Base-by-base conservation (phyloP, 371 early-diverging fungal species). In the Mycotypha africana region DNA sequence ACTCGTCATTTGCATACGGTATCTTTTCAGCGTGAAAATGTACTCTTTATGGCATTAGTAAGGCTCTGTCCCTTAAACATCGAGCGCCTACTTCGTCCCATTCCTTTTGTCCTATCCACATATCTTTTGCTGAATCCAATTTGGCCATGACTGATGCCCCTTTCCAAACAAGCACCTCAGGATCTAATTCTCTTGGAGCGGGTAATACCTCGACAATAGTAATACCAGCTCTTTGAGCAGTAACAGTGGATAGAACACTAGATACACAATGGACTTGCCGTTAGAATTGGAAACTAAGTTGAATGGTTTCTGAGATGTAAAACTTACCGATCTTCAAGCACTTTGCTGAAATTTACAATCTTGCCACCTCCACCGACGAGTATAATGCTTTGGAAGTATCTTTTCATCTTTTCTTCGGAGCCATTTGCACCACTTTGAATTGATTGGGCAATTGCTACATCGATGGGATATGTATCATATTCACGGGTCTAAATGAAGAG, bases 81-180 rank as follows among this genome's bases (percentile, higher is more conserved):
- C 81, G 74, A 26, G 79, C 65, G 0, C 91, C 91, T 35, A 80
- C 57, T 37, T 85, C 70, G 3, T 74, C 60, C 92, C 93, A 93
- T 56, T 93, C 92, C 20, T 61, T 47, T 15, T 52, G 37, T 1
- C 79, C 78, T 30, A 93, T 78, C 90, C 91, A 92, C 76, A 90
- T 63, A 17, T 94, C 93, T 28, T 73, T 78, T 2, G 85, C 79
- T 26, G 74, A 70, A 20, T 93, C 95, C 17, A 93, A 66, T 45
- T 87, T 79, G 45, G 79, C 75, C 43, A 92, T 62, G 4, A 94
- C 91, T 4, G 88, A 78, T 0, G 78, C 94, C 2, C 95, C 95
- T 56, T 93, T 94, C 95, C 94, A 94, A 7, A 84, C 83, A 39
- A 94, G 53, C 32, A 88, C 58, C n/a, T 89, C 70, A 6, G 92